These are phyloP conservation scores for Phlegmacium glaucopus DNA, from an alignment of 768 basidiomycete species.

Conservation along the genomic window DNA sequence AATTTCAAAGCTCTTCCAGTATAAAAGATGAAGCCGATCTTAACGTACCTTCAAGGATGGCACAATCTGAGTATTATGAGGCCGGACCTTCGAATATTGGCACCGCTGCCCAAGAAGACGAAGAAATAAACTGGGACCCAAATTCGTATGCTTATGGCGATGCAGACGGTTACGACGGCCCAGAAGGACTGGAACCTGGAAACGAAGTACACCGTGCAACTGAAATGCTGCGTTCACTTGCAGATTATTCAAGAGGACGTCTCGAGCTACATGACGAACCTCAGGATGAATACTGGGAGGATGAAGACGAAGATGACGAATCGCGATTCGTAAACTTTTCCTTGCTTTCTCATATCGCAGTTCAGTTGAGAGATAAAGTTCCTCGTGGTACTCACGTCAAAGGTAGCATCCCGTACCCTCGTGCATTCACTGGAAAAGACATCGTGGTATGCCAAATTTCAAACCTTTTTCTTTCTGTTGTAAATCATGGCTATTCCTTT, in stretches of 20 bases:
- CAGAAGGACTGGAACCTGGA: conserved; percentile 3
- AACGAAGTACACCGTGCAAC: conserved; percentile 30
- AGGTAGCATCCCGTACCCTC: conserved; percentile 86
- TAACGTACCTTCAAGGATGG: background rate
- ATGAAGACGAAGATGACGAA: conserved; percentile 51
- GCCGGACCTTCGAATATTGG: conserved; percentile 6
- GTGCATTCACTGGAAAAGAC: conserved; percentile 92
- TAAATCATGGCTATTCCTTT: background rate
- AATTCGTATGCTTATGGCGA: conserved; percentile 11
- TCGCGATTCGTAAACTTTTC: conserved; percentile 85
- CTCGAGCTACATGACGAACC: conserved; percentile 29
- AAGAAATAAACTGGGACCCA: conserved; percentile 15
- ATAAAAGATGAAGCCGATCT: conserved; percentile 10
- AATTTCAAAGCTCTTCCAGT: conserved; percentile 9
- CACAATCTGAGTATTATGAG: conserved; percentile 2
- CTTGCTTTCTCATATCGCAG: conserved; percentile 83
- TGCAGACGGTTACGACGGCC: conserved; percentile 4
- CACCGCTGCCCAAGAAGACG: conserved; percentile 1
- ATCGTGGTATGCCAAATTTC: conserved; percentile 66
- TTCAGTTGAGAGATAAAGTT: conserved; percentile 87
- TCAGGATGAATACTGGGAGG: conserved; percentile 55
- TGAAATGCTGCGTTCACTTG: conserved; percentile 34
- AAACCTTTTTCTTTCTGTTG: conserved; percentile 8
- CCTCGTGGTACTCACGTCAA: conserved; percentile 86
- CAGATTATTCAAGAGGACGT: conserved; percentile 23